phyloP scores from a whole-genome alignment of 257 asterid genomes.

The Petunia axillaris region DNA sequence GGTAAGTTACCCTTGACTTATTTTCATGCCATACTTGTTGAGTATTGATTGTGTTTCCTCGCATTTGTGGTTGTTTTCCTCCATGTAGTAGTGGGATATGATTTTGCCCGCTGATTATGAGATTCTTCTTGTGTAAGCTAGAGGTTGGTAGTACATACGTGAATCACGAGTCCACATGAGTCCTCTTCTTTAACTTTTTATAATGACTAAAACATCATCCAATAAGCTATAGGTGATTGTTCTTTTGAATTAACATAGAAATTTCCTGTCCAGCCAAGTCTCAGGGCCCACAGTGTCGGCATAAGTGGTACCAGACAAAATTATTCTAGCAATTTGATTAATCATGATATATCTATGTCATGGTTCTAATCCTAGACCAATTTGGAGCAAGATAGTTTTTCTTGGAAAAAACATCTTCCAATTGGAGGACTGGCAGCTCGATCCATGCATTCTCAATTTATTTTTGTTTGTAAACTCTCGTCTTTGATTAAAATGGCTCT shows the following conservation, averaged over 20 bases:
- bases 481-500: slow-evolving; percentile 8
- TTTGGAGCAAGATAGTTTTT: not conserved
- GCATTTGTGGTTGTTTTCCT: not conserved
- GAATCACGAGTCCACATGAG: not conserved
- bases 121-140: slow-evolving; percentile 4
- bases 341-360: not conserved
- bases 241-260: not conserved
- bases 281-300: not conserved
- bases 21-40: not conserved
- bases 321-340: not conserved
- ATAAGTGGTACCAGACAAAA: slow-evolving; percentile 6
- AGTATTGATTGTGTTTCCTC: not conserved
- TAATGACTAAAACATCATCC: not conserved
- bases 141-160: slow-evolving; percentile 6
- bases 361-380: not conserved
- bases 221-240: not conserved
- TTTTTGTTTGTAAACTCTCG: not conserved
- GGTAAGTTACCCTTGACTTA: slow-evolving; percentile 48
- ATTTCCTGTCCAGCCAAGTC: slow-evolving; percentile 9
- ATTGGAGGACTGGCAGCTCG: not conserved
- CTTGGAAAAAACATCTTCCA: slow-evolving; percentile 18
- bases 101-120: not conserved
- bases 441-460: slow-evolving; percentile 5
- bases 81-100: slow-evolving; percentile 5
- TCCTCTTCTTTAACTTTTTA: not conserved